Evolutionary conservation across 1,139 yeast genomes (phyloP).

Genomic region (Protomyces macrosporus): DNA sequence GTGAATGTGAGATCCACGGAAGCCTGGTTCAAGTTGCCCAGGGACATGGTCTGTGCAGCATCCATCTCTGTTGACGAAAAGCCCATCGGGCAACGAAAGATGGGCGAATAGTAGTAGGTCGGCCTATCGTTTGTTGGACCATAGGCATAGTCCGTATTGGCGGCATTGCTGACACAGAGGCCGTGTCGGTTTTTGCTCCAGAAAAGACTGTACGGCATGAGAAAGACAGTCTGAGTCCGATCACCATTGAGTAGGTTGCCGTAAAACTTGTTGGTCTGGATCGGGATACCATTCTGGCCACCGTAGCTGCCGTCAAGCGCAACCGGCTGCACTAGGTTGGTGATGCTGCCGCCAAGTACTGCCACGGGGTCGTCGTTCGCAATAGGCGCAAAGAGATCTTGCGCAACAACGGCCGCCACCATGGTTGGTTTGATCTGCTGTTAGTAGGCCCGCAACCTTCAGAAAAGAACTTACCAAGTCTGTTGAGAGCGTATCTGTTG

Average conservation of each 20-base stretch:
- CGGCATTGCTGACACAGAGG: constrained; percentile 57
- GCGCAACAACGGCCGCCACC: constrained; percentile 17
- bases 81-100: constrained; percentile 49
- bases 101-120: constrained; percentile 55
- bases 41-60: constrained; percentile 42
- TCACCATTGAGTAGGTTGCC: constrained; percentile 54
- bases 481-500: background rate
- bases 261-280: constrained; percentile 67
- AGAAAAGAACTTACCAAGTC: background rate
- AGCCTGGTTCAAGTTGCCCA: constrained; percentile 48
- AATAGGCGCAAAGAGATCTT: constrained; percentile 11
- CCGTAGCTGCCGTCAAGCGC: background rate
- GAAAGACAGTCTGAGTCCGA: constrained; percentile 47
- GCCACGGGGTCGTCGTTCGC: constrained; percentile 25
- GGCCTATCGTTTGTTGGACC: constrained; percentile 6
- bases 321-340: constrained; percentile 1
- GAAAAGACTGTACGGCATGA: constrained; percentile 62
- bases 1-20: constrained; percentile 53
- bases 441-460: background rate
- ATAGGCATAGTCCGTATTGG: constrained; percentile 45
- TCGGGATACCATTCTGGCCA: constrained; percentile 30
- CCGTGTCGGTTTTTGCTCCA: constrained; percentile 50
- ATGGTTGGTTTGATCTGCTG: constrained; percentile 20
- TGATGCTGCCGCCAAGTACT: constrained; percentile 12
- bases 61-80: constrained; percentile 53